Percentiles rank a stretch among this genome's conserved stretches.
phyloP scores from a whole-genome alignment of 495 filamentous ascomycete genomes.

The Venustampulla echinocandica region DNA sequence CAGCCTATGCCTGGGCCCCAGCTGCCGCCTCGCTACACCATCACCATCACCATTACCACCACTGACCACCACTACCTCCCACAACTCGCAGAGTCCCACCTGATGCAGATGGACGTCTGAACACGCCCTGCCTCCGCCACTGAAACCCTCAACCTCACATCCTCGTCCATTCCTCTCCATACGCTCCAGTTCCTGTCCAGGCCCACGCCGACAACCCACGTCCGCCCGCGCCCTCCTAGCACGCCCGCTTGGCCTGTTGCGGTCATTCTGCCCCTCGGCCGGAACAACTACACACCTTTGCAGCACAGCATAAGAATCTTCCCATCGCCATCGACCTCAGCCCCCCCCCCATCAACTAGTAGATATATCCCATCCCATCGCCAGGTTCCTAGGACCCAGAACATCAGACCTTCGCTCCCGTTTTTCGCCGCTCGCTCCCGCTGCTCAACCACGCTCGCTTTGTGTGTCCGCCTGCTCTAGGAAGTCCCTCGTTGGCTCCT shows the following conservation, averaged over 20 bases:
- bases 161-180: too few species aligned
- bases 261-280: background rate
- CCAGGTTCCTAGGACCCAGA: conserved; percentile 5
- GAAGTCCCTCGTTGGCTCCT: conserved; percentile 59
- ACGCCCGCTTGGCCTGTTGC: background rate
- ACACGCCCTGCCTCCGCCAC: too few species aligned
- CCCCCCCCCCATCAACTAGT: background rate
- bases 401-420: conserved; percentile 5
- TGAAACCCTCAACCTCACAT: too few species aligned
- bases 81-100: background rate
- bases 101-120: background rate
- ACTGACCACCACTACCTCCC: background rate
- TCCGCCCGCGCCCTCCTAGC: too few species aligned
- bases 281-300: too few species aligned
- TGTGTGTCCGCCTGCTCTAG: conserved; percentile 23
- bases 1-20: too few species aligned
- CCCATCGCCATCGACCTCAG: background rate
- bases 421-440: conserved; percentile 3
- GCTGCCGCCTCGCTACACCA: background rate
- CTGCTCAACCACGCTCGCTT: conserved; percentile 24
- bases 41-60: too few species aligned
- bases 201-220: background rate
- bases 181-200: background rate
- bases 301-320: background rate
- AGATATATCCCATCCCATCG: background rate